A percentile compares a stretch with the other conserved stretches of the same genome.
Evolutionary conservation across 345 rosid genomes (phyloP).

Genomic region (Psidium friedrichsthalianum): DNA sequence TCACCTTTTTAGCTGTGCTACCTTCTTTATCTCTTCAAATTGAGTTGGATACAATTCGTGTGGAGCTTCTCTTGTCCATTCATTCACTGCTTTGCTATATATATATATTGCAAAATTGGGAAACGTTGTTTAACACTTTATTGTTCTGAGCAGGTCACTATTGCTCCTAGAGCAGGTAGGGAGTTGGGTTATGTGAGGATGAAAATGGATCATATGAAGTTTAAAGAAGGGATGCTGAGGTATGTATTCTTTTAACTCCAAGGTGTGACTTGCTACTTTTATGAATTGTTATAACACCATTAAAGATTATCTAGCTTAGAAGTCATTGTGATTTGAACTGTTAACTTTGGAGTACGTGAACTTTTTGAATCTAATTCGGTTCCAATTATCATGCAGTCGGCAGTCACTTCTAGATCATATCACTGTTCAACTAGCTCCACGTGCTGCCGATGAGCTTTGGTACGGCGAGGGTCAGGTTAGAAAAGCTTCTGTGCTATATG

Average conservation of each 20-base stretch:
- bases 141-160: slow-evolving; percentile 53
- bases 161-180: slow-evolving; percentile 90
- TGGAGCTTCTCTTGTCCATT: background rate
- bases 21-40: background rate
- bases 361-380: background rate
- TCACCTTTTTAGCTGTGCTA: background rate
- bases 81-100: background rate
- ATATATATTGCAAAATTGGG: background rate
- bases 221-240: slow-evolving; percentile 85
- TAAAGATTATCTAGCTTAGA: background rate
- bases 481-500: background rate
- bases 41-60: background rate
- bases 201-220: slow-evolving; percentile 81
- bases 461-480: slow-evolving; percentile 76
- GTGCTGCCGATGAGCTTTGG: slow-evolving; percentile 96
- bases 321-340: background rate
- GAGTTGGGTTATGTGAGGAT: slow-evolving; percentile 82
- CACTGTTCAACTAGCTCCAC: slow-evolving; percentile 92
- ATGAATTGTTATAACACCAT: background rate
- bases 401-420: slow-evolving; percentile 87
- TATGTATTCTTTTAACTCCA: background rate
- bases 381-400: slow-evolving; percentile 36
- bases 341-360: background rate
- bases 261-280: background rate
- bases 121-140: background rate